A percentile compares a stretch with the other conserved stretches of the same genome.
These are phyloP conservation scores for Trichoderma asperellum DNA, from an alignment of 2,329 filamentous ascomycete genomes.

Conservation along the genomic window DNA sequence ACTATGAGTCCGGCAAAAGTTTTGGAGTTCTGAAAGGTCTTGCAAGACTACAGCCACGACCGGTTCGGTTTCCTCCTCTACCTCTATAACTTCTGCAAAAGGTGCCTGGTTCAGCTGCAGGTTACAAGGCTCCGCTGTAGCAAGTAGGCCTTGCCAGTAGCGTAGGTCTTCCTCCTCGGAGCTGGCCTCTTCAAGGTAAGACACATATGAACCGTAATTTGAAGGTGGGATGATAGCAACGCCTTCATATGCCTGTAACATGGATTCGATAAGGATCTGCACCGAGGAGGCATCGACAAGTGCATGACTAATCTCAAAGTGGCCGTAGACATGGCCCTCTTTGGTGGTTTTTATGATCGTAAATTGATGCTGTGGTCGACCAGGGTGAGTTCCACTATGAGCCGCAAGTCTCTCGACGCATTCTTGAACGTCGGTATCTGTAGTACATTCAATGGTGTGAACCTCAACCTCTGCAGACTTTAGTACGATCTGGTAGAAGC, in stretches of 20 bases:
- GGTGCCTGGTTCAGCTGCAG: not conserved
- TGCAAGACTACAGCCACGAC: too few relatives aligned
- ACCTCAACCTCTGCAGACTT: not conserved
- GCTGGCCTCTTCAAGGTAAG: not conserved
- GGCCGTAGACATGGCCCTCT: not conserved
- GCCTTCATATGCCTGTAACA: not conserved
- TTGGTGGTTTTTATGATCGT: not conserved
- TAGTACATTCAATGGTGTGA: too few relatives aligned
- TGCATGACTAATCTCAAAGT: not conserved
- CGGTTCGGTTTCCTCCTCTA: too few relatives aligned
- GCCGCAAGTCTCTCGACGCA: too few relatives aligned
- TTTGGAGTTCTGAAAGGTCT: not conserved
- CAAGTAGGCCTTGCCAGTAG: not conserved
- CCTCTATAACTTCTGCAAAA: not conserved
- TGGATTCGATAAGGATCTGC: not conserved
- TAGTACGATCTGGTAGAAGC: conserved; percentile 8
- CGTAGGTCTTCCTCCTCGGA: not conserved
- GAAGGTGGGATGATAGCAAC: not conserved
- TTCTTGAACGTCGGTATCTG: too few relatives aligned
- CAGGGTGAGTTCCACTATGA: too few relatives aligned
- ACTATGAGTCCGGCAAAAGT: not conserved
- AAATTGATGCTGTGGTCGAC: not conserved
- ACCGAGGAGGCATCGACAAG: conserved; percentile 3
- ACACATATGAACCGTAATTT: not conserved
- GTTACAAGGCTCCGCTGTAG: not conserved